Conservation (phyloP, 306 rosid genomes). For the Albizia julibrissin region DNA sequence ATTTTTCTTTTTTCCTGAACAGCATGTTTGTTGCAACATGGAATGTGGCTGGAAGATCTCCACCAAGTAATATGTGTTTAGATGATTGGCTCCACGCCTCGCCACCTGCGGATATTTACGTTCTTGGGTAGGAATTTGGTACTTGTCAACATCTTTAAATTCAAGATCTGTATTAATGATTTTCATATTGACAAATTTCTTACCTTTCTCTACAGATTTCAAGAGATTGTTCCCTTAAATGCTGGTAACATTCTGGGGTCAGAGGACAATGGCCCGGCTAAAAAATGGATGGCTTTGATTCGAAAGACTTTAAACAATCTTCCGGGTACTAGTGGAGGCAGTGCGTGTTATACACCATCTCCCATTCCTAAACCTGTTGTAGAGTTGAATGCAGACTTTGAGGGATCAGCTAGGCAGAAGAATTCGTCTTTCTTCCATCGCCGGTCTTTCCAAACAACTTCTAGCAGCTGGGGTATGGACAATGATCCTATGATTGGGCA, state of each 20-base stretch:
- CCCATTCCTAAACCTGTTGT: conserved; percentile 90
- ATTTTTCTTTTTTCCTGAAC: conserved; percentile 19
- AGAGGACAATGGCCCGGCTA: conserved; percentile 99
- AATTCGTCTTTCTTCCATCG: conserved; percentile 92
- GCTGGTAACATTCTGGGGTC: conserved; percentile 97
- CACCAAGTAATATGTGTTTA: conserved; percentile 78
- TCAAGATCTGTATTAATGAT: conserved; percentile 20
- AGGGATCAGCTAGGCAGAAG: conserved; percentile 94
- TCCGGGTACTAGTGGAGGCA: conserved; percentile 84
- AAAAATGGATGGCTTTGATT: conserved; percentile 95
- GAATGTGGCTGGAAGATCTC: conserved; percentile 99
- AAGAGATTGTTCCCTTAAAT: conserved; percentile 98
- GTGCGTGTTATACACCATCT: conserved; percentile 89
- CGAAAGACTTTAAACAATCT: conserved; percentile 87
- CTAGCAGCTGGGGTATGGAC: conserved; percentile 83
- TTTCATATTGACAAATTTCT: conserved; percentile 26
- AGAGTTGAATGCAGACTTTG: conserved; percentile 92
- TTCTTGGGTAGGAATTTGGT: conserved; percentile 80
- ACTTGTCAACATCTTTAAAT: background rate
- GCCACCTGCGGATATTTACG: conserved; percentile 96
- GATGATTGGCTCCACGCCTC: conserved; percentile 97
- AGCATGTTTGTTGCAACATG: conserved; percentile 97
- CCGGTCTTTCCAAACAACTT: conserved; percentile 88
- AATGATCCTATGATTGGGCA: conserved; percentile 75
- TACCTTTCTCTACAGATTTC: conserved; percentile 64